These are phyloP conservation scores for Kewa caespitosa DNA, from an alignment of 179 eudicot species.

Conservation along the genomic window DNA sequence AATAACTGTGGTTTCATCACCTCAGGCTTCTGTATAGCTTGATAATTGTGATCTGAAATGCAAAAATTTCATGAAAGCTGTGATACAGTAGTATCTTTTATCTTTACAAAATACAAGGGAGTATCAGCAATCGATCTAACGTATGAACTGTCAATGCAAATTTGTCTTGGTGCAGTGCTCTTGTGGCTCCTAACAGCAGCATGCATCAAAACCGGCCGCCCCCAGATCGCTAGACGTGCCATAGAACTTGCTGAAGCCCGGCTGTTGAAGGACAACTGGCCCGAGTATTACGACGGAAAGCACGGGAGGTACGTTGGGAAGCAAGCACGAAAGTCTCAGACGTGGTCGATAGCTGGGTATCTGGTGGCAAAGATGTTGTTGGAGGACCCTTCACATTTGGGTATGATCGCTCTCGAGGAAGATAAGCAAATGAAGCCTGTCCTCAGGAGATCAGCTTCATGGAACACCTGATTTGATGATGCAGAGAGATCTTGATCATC, in stretches of 20 bases:
- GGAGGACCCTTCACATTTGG: conserved; percentile 74
- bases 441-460: conserved; percentile 58
- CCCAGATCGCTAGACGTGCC: conserved; percentile 68
- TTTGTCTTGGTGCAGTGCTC: conserved; percentile 51
- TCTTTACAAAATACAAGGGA: too few species aligned
- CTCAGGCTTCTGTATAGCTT: neutral
- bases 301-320: conserved; percentile 63
- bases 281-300: conserved; percentile 78
- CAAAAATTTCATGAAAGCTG: too few species aligned
- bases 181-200: conserved; percentile 85
- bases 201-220: conserved; percentile 67
- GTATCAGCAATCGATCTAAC: neutral
- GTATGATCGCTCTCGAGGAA: conserved; percentile 67
- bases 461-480: conserved; percentile 34
- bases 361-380: conserved; percentile 79
- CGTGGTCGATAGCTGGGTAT: conserved; percentile 82
- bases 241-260: conserved; percentile 63
- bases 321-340: conserved; percentile 69
- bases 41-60: neutral
- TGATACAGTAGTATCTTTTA: too few species aligned
- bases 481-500: neutral
- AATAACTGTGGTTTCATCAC: too few species aligned
- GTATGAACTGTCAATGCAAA: neutral
- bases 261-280: conserved; percentile 63
- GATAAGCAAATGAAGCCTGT: conserved; percentile 62